Conservation (phyloP, 2,329 filamentous ascomycete species). For the Claviceps quebecensis region DNA sequence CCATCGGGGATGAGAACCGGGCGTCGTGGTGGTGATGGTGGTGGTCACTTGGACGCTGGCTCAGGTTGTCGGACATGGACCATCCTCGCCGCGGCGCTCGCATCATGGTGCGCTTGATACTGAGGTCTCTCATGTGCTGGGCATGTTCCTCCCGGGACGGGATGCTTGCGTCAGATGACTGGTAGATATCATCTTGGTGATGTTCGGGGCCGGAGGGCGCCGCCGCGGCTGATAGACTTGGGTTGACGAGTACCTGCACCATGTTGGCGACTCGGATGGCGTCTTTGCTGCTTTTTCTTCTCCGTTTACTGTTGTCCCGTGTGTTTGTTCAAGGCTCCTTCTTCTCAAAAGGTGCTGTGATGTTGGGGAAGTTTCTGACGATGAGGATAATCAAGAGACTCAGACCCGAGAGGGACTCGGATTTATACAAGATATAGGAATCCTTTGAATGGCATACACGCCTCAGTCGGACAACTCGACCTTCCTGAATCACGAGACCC, state of each 20-base stretch:
- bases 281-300: not conserved
- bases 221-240: constrained; percentile 12
- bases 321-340: not conserved
- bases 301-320: not conserved
- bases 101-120: constrained; percentile 21
- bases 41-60: constrained; percentile 8
- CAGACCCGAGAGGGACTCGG: too few species aligned
- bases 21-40: constrained; percentile 2
- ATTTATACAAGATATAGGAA: too few species aligned
- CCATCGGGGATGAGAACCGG: not conserved
- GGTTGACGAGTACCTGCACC: constrained; percentile 20
- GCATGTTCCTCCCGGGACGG: constrained; percentile 29
- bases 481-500: too few species aligned
- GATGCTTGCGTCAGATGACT: constrained; percentile 8
- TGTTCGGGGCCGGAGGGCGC: constrained; percentile 9
- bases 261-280: constrained; percentile 7
- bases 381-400: too few species aligned
- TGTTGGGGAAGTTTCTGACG: not conserved
- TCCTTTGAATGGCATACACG: too few species aligned
- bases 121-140: constrained; percentile 24
- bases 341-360: not conserved
- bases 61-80: constrained; percentile 31
- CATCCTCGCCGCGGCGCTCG: constrained; percentile 30
- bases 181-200: constrained; percentile 10
- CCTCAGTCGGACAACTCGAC: too few species aligned